Evolutionary conservation across 148 eudicot species (phyloP), one percentile per base, ranked within the genome.

Genomic region (Camellia granthamiana): DNA sequence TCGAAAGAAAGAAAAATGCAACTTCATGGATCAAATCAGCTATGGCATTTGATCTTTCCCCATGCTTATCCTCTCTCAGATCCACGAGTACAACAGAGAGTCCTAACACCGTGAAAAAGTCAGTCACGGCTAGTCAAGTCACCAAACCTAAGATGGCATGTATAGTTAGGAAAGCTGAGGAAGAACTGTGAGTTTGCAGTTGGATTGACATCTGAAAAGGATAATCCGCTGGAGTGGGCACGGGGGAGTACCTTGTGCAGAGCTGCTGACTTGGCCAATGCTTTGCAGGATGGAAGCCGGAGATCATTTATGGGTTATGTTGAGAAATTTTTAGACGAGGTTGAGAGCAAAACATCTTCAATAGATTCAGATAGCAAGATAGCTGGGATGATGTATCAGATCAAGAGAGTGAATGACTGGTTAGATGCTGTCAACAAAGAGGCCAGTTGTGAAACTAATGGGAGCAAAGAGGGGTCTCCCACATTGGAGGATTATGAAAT

Each of bases 1-100:
- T 90, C 0, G 84, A 90, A 81, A 71, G 90, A 60, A 88, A 90
- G 83, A 88, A 84, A 75, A 83, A 84, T 6, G 90, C 92, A 12
- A 77, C 81, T 21, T 81, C 85, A 16, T 88, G 92, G 88, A 79
- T 90, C 23, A 88, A 86, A 77, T 79, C 87, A 11, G 90, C 89
- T 0, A 52, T 86, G 12, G 88, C 89, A 61, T 68, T 23, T 23
- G 89, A 90, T 85, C 89, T 90, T 54, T 87, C 86, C n/a, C 87
- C 87, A 0, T 47, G 70, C 59, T 44, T 73, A 15, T 41, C 69
- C 73, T 70, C 79, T 43, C 13, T 12, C 41, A 72, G 69, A 51
- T 68, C 70, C 46, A 52, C 41, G 8, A 47, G 67, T 19, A 16
- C 63, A 19, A 12, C 19, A 3, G 74, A 72, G 6, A 7, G 61